Evolutionary conservation across 2,329 filamentous ascomycete species (phyloP).

Genomic region (Xylaria sp.): DNA sequence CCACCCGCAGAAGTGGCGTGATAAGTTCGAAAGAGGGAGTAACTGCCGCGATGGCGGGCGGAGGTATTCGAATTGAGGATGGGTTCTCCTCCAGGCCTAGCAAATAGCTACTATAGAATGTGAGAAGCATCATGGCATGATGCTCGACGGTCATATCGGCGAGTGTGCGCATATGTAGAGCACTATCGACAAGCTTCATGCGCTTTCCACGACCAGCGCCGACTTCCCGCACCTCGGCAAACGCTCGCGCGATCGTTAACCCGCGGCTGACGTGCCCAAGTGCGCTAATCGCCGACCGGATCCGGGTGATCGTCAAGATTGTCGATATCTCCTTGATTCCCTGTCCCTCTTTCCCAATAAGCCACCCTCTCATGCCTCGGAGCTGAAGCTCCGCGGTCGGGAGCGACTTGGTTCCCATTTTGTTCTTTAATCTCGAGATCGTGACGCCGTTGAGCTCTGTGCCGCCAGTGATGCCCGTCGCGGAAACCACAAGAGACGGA

Average conservation of each 20-base stretch:
- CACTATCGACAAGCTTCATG: conserved; percentile 55
- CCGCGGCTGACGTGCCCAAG: conserved; percentile 58
- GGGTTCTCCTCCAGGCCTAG: conserved; percentile 43
- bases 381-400: conserved; percentile 72
- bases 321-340: conserved; percentile 70
- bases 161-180: conserved; percentile 59
- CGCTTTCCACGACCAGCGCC: conserved; percentile 48
- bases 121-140: conserved; percentile 49
- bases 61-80: conserved; percentile 1
- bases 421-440: conserved; percentile 70
- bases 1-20: conserved; percentile 60
- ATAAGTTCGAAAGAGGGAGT: conserved; percentile 29
- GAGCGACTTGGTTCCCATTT: conserved; percentile 69
- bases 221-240: conserved; percentile 59
- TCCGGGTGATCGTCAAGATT: conserved; percentile 67
- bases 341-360: conserved; percentile 67
- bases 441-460: conserved; percentile 66
- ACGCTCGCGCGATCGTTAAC: conserved; percentile 60
- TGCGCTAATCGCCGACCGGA: conserved; percentile 58
- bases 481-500: conserved; percentile 27
- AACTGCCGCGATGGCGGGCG: conserved; percentile 2
- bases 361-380: conserved; percentile 60
- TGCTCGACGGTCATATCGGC: conserved; percentile 59
- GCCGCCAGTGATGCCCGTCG: conserved; percentile 22
- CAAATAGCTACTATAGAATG: conserved; percentile 54